These are phyloP conservation scores for Xylona heveae DNA, from an alignment of 495 filamentous ascomycete genomes.

Conservation along the genomic window DNA sequence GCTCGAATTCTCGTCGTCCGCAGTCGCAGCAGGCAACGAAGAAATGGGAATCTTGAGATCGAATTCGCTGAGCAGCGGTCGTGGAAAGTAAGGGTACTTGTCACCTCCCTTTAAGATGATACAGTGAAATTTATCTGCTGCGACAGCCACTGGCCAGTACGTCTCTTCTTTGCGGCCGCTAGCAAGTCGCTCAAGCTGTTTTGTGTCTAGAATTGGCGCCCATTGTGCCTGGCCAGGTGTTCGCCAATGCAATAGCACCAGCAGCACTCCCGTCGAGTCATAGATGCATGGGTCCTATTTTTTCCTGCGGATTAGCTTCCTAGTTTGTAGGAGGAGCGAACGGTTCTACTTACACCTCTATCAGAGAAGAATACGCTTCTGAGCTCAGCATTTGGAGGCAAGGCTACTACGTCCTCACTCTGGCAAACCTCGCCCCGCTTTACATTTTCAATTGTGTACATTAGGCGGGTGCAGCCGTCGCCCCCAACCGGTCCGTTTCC, in stretches of 20 bases:
- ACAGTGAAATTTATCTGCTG: constrained; percentile 84
- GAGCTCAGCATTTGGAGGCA: constrained; percentile 47
- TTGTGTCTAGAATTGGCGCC: constrained; percentile 84
- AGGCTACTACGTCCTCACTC: constrained; percentile 72
- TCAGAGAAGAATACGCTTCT: constrained; percentile 84
- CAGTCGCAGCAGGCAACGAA: constrained; percentile 20
- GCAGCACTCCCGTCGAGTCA: constrained; percentile 67
- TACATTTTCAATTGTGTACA: constrained; percentile 83
- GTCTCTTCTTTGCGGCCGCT: constrained; percentile 68
- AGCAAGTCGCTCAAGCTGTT: constrained; percentile 54
- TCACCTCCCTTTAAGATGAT: constrained; percentile 96
- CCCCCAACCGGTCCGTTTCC: constrained; percentile 73
- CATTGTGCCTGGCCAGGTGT: constrained; percentile 64
- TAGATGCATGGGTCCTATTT: constrained; percentile 76
- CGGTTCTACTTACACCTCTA: constrained; percentile 42
- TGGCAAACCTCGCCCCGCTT: constrained; percentile 85
- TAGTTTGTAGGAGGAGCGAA: neutral
- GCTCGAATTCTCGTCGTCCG: constrained; percentile 14
- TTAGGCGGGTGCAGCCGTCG: constrained; percentile 50
- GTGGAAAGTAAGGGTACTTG: constrained; percentile 83
- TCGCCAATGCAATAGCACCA: constrained; percentile 83
- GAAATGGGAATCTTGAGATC: constrained; percentile 73
- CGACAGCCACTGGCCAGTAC: constrained; percentile 92
- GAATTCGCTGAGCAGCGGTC: constrained; percentile 80
- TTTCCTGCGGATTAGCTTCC: neutral